Evolutionary conservation across 1,139 yeast species (phyloP).

Genomic region (Suhomyces coccinellae): DNA sequence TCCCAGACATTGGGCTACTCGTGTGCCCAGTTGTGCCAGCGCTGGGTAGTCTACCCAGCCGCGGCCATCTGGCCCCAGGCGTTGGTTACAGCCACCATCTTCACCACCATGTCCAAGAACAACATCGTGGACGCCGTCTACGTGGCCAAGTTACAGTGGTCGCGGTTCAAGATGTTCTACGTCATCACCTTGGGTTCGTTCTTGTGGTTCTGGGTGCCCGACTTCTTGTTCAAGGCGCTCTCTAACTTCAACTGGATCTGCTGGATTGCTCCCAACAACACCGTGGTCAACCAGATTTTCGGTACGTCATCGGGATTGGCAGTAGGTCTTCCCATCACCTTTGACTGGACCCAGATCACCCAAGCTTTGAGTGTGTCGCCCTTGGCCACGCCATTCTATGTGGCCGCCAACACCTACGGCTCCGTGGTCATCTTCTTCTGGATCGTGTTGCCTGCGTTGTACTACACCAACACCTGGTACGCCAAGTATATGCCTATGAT

Average conservation of each 20-base stretch:
- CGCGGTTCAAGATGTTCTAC: conserved; percentile 24
- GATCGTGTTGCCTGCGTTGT: conserved; percentile 46
- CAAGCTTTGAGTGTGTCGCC: conserved; percentile 21
- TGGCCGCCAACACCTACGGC: conserved; percentile 21
- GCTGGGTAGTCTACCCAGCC: conserved; percentile 28
- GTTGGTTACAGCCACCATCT: conserved; percentile 26
- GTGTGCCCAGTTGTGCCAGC: conserved; percentile 23
- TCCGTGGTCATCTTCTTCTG: conserved; percentile 40
- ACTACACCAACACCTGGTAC: conserved; percentile 52
- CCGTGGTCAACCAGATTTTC: conserved; percentile 26
- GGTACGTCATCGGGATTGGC: conserved; percentile 18
- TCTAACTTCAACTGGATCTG: conserved; percentile 40
- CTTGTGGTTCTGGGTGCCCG: conserved; percentile 26
- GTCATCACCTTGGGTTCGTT: conserved; percentile 19
- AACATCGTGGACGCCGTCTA: conserved; percentile 17
- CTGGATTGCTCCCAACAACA: conserved; percentile 43
- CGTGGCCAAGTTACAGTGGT: conserved; percentile 17
- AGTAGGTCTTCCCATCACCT: conserved; percentile 33
- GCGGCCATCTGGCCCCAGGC: conserved; percentile 28
- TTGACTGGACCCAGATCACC: conserved; percentile 55
- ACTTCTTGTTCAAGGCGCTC: conserved; percentile 16
- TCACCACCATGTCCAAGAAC: conserved; percentile 21
- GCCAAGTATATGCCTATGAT: conserved; percentile 54
- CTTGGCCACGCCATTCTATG: conserved; percentile 22
- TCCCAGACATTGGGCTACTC: conserved; percentile 26